These are phyloP conservation scores for Tirmania nivea DNA, from an alignment of 495 filamentous ascomycete genomes.

Conservation along the genomic window DNA sequence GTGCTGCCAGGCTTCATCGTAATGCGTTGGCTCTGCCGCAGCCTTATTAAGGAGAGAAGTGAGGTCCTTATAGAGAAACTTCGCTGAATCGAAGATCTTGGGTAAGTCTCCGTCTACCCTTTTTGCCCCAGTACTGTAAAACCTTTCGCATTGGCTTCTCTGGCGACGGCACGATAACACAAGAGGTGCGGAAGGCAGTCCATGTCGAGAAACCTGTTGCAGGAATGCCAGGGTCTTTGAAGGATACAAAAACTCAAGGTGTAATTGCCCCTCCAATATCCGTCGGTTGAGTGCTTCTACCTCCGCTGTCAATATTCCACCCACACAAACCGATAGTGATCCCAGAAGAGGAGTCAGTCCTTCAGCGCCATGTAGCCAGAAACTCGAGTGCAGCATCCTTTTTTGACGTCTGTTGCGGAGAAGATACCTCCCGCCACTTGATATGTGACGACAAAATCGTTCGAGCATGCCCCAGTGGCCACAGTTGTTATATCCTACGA, in stretches of 20 bases:
- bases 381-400: slow-evolving; percentile 15
- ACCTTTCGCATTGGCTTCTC: neutral
- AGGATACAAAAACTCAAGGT: slow-evolving; percentile 18
- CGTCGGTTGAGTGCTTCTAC: neutral
- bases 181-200: neutral
- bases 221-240: slow-evolving; percentile 16
- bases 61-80: neutral
- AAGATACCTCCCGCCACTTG: slow-evolving; percentile 14
- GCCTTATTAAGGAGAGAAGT: neutral
- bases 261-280: slow-evolving; percentile 3
- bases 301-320: neutral
- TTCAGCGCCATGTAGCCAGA: slow-evolving; percentile 16
- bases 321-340: neutral
- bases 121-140: neutral
- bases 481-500: neutral
- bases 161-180: too few relatives aligned
- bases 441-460: slow-evolving; percentile 17
- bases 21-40: neutral
- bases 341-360: slow-evolving; percentile 4
- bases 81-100: too few relatives aligned
- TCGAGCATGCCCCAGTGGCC: slow-evolving; percentile 17
- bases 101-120: too few relatives aligned
- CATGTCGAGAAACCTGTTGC: neutral
- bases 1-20: slow-evolving; percentile 16
- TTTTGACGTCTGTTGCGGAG: slow-evolving; percentile 13